These are phyloP conservation scores for Cardamine occulta DNA, from an alignment of 345 rosid species.

Conservation along the genomic window DNA sequence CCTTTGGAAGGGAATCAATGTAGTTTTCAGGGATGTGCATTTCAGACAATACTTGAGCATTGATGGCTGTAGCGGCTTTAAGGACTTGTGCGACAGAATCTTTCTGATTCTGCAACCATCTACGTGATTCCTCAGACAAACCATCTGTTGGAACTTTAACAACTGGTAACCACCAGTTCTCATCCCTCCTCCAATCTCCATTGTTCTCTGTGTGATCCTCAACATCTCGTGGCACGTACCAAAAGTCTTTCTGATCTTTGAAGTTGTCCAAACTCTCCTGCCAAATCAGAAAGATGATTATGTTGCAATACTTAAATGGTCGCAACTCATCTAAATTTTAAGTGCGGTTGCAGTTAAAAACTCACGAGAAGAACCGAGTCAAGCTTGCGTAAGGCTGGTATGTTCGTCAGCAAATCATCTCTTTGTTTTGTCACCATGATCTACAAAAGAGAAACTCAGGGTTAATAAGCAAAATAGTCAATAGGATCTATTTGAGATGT, in stretches of 20 bases:
- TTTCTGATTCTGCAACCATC: conserved; percentile 72
- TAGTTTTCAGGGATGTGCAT: conserved; percentile 90
- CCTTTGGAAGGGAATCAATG: conserved; percentile 93
- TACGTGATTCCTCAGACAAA: conserved; percentile 60
- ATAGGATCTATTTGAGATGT: neutral
- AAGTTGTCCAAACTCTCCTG: conserved; percentile 83
- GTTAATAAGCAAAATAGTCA: neutral
- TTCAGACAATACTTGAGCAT: conserved; percentile 80
- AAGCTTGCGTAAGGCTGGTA: conserved; percentile 87
- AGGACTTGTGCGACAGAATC: conserved; percentile 86
- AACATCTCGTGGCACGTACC: conserved; percentile 71
- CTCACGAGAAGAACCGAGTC: conserved; percentile 83
- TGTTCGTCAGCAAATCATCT: conserved; percentile 70
- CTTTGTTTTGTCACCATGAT: conserved; percentile 89
- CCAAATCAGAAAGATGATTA: neutral
- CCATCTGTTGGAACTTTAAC: conserved; percentile 77
- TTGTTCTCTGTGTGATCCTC: conserved; percentile 53
- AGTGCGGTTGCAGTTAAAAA: conserved; percentile 5
- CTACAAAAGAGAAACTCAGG: conserved; percentile 40
- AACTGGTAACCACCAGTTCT: conserved; percentile 89
- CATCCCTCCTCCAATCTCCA: conserved; percentile 54
- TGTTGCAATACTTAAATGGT: neutral
- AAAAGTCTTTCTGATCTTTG: conserved; percentile 73
- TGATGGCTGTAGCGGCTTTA: conserved; percentile 89
- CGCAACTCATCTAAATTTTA: neutral